Evolutionary conservation across 2,329 filamentous ascomycete species (phyloP).

Genomic region (Kalmusia sp.): DNA sequence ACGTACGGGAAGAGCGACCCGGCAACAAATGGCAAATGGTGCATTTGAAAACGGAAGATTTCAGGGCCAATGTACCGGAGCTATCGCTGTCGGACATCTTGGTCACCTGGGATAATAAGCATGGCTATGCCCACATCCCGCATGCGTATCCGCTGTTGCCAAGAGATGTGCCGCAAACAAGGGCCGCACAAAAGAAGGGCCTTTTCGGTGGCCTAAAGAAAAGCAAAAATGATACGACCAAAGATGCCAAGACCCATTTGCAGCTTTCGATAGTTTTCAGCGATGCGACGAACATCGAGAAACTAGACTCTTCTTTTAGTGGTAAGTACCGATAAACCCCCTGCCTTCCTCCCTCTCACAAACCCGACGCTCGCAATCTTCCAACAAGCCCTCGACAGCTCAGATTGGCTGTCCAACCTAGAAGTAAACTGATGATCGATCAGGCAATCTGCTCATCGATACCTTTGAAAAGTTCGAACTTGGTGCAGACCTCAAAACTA

Average conservation of each 20-base stretch:
- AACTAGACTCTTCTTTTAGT: slow-evolving; percentile 43
- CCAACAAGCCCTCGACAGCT: no score
- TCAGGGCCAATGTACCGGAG: slow-evolving; percentile 55
- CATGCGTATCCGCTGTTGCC: slow-evolving; percentile 72
- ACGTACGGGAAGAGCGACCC: slow-evolving; percentile 65
- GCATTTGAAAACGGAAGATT: slow-evolving; percentile 38
- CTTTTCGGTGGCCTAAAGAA: slow-evolving; percentile 45
- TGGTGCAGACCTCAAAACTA: slow-evolving; percentile 36
- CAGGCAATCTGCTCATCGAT: slow-evolving; percentile 50
- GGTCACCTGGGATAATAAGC: slow-evolving; percentile 68
- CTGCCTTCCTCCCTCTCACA: not conserved
- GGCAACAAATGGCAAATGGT: slow-evolving; percentile 71
- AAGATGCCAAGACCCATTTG: slow-evolving; percentile 48
- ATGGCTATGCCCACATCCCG: slow-evolving; percentile 59
- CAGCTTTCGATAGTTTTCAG: slow-evolving; percentile 49
- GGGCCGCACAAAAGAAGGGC: slow-evolving; percentile 42
- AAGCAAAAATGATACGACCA: slow-evolving; percentile 39
- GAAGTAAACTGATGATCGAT: no score
- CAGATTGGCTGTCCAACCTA: no score
- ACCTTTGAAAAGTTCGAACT: slow-evolving; percentile 52
- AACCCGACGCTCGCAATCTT: slow-evolving; percentile 8
- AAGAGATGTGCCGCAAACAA: slow-evolving; percentile 32
- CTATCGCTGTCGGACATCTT: slow-evolving; percentile 73
- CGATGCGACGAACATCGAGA: slow-evolving; percentile 51
- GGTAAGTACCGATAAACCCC: slow-evolving; percentile 29